Evolutionary conservation across 148 eudicot species (phyloP), one percentile per base, ranked within the genome.

Genomic region (Spergularia bocconei): DNA sequence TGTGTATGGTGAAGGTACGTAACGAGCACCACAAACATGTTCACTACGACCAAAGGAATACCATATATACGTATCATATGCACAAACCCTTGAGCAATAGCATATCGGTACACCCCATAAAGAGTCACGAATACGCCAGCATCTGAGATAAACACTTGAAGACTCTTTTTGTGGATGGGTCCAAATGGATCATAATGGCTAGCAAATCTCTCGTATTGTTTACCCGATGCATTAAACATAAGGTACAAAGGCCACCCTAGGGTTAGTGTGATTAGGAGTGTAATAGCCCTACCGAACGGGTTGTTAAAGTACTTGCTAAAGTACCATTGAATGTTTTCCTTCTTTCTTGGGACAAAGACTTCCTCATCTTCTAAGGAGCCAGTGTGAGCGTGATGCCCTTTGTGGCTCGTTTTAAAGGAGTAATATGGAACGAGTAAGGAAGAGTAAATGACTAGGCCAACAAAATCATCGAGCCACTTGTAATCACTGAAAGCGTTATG

Each of bases 301-400:
- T 56, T 14, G 21, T 56, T 56, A 7, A 56, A 56, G 60, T 56
- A 56, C 60, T 56, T 56, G 19, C n/a, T 56, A 56, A 56, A 56
- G 60, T 56, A 56, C 60, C 60, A 56, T n/a, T 56, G 60, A 17
- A 56, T 56, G 16, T 56, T 56, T 56, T 56, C 60, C 23, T 56
- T 56, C 60, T 56, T 56, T 56, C 19, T 56, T 16, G 60, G 60
- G 60, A 56, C 60, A 56, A 15, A 56, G 1, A 56, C 60, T 17
- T 56, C 19, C 9, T 56, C 60, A 16, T 56, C 4, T 17, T 56
- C 60, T 56, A 56, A 56, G 60, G 60, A 56, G 60, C 60, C 60
- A n/a, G 60, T 56, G 19, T 56, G 16, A 19, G 60, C 60, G 60
- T 56, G 60, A 56, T 56, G 60, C 4, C 3, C 7, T 6, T 9